phyloP scores from a whole-genome alignment of 2,329 filamentous ascomycete species.

The Arthroderma sp. region DNA sequence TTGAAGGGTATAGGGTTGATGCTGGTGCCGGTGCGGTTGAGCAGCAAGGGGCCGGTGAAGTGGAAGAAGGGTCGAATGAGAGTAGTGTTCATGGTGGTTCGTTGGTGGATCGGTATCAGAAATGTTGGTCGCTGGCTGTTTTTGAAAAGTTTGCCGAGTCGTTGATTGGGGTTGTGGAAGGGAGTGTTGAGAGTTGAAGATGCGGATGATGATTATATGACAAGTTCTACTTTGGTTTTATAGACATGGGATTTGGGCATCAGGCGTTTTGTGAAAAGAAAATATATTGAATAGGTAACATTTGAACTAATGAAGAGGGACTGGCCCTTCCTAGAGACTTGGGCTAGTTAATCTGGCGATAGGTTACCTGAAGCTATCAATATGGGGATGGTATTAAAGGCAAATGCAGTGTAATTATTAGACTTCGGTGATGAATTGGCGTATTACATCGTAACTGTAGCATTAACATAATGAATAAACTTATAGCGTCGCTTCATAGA shows the following conservation, averaged over 20 bases:
- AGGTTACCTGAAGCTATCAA: neutral
- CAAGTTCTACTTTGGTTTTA: neutral
- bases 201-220: neutral
- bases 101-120: constrained; percentile 31
- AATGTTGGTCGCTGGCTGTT: constrained; percentile 30
- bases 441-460: neutral
- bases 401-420: neutral
- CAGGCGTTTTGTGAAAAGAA: too few relatives aligned
- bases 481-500: neutral
- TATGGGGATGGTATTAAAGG: neutral
- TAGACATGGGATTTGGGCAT: too few relatives aligned
- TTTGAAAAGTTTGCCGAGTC: constrained; percentile 30
- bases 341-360: too few relatives aligned
- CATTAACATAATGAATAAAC: too few relatives aligned
- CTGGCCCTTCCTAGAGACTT: too few relatives aligned
- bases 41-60: constrained; percentile 3
- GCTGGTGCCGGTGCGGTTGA: constrained; percentile 13
- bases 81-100: constrained; percentile 18
- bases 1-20: constrained; percentile 47
- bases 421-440: neutral
- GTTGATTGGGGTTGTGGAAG: constrained; percentile 18
- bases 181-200: neutral
- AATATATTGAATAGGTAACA: too few relatives aligned
- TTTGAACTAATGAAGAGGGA: too few relatives aligned
- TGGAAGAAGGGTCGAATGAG: constrained; percentile 3